phyloP scores from a whole-genome alignment of 768 basidiomycete genomes.

The Hypholoma sublateritium region DNA sequence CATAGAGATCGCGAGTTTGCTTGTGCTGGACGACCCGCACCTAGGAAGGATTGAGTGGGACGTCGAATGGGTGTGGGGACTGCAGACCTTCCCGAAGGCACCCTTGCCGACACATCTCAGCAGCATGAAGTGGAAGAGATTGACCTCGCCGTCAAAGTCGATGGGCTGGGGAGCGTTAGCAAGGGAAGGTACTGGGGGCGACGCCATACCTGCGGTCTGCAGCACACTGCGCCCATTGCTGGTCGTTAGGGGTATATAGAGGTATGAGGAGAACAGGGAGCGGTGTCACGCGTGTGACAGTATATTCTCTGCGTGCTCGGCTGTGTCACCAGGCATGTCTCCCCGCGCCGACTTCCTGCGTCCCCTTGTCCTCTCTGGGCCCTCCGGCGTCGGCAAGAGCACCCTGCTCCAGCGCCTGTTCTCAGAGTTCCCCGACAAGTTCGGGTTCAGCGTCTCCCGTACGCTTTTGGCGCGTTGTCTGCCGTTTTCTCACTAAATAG shows the following conservation, averaged over 20 bases:
- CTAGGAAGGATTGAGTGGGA: constrained; percentile 38
- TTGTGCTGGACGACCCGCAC: constrained; percentile 99
- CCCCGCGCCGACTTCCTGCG: constrained; percentile 9
- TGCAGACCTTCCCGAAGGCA: constrained; percentile 92
- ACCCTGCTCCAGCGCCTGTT: constrained; percentile 86
- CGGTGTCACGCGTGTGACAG: constrained; percentile 3
- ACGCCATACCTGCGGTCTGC: constrained; percentile 68
- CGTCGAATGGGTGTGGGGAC: background rate
- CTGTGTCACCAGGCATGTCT: constrained; percentile 2
- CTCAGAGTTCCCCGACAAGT: constrained; percentile 74
- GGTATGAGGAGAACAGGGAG: background rate
- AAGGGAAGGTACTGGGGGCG: background rate
- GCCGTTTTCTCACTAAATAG: constrained; percentile 11
- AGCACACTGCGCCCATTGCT: constrained; percentile 82
- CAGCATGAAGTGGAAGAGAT: constrained; percentile 95
- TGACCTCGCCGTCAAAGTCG: constrained; percentile 94
- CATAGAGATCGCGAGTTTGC: constrained; percentile 93
- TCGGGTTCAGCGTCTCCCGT: constrained; percentile 96
- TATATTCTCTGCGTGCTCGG: background rate
- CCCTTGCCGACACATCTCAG: constrained; percentile 97
- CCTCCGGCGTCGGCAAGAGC: constrained; percentile 93
- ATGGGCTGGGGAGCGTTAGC: constrained; percentile 59
- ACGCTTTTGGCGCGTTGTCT: constrained; percentile 23
- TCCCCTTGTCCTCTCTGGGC: constrained; percentile 87
- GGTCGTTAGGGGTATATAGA: constrained; percentile 21